Evolutionary conservation across 495 filamentous ascomycete genomes (phyloP), one percentile per base, ranked within the genome.

Genomic region (Glonium stellatum): DNA sequence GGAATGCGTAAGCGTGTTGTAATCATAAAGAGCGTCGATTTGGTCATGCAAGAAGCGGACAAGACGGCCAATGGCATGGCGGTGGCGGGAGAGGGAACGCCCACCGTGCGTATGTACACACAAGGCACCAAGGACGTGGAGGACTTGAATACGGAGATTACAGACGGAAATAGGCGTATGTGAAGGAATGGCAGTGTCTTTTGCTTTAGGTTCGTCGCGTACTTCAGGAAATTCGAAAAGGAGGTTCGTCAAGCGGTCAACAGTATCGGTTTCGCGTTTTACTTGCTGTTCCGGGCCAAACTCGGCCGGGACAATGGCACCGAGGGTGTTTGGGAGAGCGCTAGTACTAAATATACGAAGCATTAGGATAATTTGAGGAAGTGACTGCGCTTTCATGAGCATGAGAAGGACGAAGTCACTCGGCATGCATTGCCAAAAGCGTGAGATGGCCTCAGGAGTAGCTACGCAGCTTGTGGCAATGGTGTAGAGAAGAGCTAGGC

Each of bases 351-450:
- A 72, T 0, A 88, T 72, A 15, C 76, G 75, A 19, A 87, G 67
- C 56, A 79, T 81, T 8, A 81, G 68, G n/a, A 75, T 73, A 49
- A 88, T 81, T 44, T 87, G 80, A 1, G 72, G 60, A n/a, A 86
- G 68, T 1, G 78, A 72, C 42, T 78, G 75, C 1, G 63, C 61
- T 63, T 66, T 68, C 54, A 80, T 80, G 21, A 89, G 72, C 74
- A 87, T 81, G 69, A 87, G 78, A 18, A 88, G 67, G 18, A 84
- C 76, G 69, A 87, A 87, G 21, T 84, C 82, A 54, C 80, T 79
- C 15, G 82, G 77, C 46, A 87, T 78, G 25, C 71, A 63, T 49
- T 73, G 73, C 87, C 87, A 90, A 65, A 88, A 84, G 21, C 63
- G 65, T 8, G 76, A 70, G 5, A 80, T 69, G 4, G 74, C 74